Percentiles rank a stretch among this genome's conserved stretches.
phyloP scores from a whole-genome alignment of 176 grass and related monocot species.

The Puya raimondii region DNA sequence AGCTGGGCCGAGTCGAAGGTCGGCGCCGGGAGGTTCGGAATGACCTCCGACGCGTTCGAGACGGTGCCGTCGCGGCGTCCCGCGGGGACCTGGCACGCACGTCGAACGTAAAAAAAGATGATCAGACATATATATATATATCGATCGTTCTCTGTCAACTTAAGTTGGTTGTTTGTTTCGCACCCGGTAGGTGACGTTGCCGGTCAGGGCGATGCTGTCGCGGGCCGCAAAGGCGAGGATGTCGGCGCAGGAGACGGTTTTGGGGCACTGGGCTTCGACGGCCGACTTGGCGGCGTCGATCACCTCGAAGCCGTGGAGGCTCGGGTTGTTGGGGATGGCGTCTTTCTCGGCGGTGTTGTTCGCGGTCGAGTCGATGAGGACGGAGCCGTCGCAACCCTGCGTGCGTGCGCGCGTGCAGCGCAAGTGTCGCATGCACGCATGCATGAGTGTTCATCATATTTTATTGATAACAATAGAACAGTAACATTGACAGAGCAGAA shows the following conservation, averaged over 20 bases:
- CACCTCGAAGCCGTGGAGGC: slow-evolving; percentile 52
- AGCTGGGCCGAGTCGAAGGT: slow-evolving; percentile 22
- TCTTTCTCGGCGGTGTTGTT: slow-evolving; percentile 54
- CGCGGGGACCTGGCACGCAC: slow-evolving; percentile 22
- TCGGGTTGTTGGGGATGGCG: slow-evolving; percentile 32
- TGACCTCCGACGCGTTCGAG: not conserved
- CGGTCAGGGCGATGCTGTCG: slow-evolving; percentile 40
- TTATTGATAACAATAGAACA: too few relatives aligned
- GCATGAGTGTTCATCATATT: too few relatives aligned
- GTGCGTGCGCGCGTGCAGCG: not conserved
- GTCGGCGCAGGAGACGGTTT: slow-evolving; percentile 53
- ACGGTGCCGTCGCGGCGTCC: slow-evolving; percentile 54
- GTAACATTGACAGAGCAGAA: too few relatives aligned
- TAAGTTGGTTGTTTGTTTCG: too few relatives aligned
- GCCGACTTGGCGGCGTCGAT: slow-evolving; percentile 50
- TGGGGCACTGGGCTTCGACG: slow-evolving; percentile 43
- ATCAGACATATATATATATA: too few relatives aligned
- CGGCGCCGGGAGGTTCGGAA: slow-evolving; percentile 27
- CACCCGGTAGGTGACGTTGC: slow-evolving; percentile 40
- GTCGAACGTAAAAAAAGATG: too few relatives aligned
- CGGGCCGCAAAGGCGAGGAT: slow-evolving; percentile 55
- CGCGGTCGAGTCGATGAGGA: slow-evolving; percentile 43
- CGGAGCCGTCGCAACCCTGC: slow-evolving; percentile 62
- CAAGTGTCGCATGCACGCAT: not conserved
- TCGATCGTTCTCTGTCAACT: too few relatives aligned